Conservation (phyloP, 1,284 basidiomycete genomes). For the Hemileia vastatrix region DNA sequence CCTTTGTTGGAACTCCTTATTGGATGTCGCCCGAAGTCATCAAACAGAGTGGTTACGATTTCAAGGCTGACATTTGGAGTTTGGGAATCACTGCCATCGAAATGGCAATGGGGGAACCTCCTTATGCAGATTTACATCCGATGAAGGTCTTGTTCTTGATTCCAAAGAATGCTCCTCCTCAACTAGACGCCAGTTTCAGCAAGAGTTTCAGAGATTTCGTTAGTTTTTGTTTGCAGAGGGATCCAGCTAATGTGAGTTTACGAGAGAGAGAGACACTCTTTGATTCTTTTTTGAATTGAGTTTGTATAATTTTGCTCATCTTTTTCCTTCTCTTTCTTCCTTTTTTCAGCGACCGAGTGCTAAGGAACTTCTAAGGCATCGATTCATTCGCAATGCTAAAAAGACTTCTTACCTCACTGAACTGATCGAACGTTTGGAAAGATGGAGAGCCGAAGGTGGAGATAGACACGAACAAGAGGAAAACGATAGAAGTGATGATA, state of each 20-base stretch:
- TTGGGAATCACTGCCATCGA: conserved; percentile 42
- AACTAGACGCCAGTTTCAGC: conserved; percentile 36
- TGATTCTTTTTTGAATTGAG: neutral
- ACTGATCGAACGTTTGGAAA: conserved; percentile 37
- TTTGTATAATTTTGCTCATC: neutral
- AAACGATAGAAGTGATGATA: conserved; percentile 31
- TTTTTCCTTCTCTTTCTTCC: neutral
- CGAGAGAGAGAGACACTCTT: neutral
- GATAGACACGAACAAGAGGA: conserved; percentile 35
- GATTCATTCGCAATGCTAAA: conserved; percentile 40
- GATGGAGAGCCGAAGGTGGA: conserved; percentile 37
- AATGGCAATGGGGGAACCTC: conserved; percentile 39
- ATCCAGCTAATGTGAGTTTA: conserved; percentile 34
- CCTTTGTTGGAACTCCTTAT: conserved; percentile 38
- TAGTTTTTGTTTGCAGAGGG: conserved; percentile 36
- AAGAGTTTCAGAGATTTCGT: conserved; percentile 40
- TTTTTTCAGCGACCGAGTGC: conserved; percentile 31
- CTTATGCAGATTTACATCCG: conserved; percentile 40
- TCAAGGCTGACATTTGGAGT: conserved; percentile 43
- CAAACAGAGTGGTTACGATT: conserved; percentile 43
- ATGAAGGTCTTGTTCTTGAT: conserved; percentile 44
- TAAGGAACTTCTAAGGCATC: conserved; percentile 37
- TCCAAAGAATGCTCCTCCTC: conserved; percentile 41
- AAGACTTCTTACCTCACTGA: conserved; percentile 38
- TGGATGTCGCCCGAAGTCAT: conserved; percentile 44